These are phyloP conservation scores for Exophiala mesophila DNA, from an alignment of 2,329 filamentous ascomycete species.

Conservation along the genomic window DNA sequence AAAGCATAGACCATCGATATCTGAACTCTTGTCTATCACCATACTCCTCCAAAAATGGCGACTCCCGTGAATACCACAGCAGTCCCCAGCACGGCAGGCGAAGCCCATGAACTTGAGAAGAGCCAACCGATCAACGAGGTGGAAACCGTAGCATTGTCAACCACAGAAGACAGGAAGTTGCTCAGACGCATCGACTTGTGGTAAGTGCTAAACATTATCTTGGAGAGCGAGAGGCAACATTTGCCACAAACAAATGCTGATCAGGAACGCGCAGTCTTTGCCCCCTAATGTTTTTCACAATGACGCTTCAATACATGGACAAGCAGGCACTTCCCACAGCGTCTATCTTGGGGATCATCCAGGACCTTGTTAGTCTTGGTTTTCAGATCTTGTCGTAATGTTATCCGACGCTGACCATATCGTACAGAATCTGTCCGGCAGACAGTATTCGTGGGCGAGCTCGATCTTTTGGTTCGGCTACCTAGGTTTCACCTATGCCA, in stretches of 20 bases:
- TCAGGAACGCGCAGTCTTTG: not conserved
- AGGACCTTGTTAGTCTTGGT: not conserved
- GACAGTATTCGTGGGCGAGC: not conserved
- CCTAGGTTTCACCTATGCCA: not conserved
- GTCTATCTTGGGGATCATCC: not conserved
- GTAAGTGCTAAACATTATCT: not conserved
- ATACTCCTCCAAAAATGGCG: not conserved
- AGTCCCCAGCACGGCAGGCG: not conserved
- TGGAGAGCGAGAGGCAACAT: not conserved
- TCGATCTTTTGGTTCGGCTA: not conserved
- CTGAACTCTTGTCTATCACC: not conserved
- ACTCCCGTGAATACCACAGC: not conserved
- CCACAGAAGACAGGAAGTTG: not conserved
- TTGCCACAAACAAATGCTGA: too few species aligned
- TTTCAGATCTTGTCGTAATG: not conserved
- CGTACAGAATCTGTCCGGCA: not conserved
- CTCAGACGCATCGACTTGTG: not conserved
- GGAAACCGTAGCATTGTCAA: conserved; percentile 1
- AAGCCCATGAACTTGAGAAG: not conserved
- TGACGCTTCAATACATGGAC: conserved; percentile 1
- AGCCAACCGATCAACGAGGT: not conserved
- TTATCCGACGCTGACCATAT: not conserved
- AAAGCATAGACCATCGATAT: not conserved
- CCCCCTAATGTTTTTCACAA: not conserved
- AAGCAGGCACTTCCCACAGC: not conserved